Percentiles rank a stretch among this genome's conserved stretches.
Conservation (phyloP, 352 stramenopile genomes). For the Phytophthora tentaculata region DNA sequence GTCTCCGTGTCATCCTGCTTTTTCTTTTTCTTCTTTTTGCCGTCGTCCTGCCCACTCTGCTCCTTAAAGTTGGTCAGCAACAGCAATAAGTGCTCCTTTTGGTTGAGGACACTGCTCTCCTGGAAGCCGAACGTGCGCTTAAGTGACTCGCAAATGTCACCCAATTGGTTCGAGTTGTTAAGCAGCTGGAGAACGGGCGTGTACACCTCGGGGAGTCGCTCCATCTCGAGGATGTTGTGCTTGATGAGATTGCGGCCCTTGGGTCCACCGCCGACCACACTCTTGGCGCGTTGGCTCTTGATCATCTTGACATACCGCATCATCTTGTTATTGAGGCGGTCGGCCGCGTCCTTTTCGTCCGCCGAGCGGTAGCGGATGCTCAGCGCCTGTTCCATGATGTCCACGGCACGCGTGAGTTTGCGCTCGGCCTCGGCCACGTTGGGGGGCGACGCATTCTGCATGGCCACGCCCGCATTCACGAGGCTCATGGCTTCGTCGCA, state of each 20-base stretch:
- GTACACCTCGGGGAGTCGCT: conserved; percentile 65
- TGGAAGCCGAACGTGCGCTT: conserved; percentile 97
- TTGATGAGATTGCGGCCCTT: conserved; percentile 48
- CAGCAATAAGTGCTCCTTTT: conserved; percentile 78
- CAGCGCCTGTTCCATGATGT: conserved; percentile 78
- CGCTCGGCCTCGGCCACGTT: conserved; percentile 61
- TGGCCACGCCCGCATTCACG: conserved; percentile 74
- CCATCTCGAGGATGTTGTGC: conserved; percentile 79
- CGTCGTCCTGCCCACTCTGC: conserved; percentile 57
- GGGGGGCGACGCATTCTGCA: conserved; percentile 70
- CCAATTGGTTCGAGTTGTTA: conserved; percentile 51
- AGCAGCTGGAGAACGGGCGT: conserved; percentile 68
- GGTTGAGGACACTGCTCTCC: conserved; percentile 79
- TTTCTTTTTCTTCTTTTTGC: conserved; percentile 49
- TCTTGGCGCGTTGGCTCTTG: conserved; percentile 72
- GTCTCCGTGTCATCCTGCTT: conserved; percentile 40
- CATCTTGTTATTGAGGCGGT: conserved; percentile 83
- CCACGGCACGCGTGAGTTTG: conserved; percentile 68
- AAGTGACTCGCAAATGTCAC: conserved; percentile 91
- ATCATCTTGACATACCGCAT: conserved; percentile 89
- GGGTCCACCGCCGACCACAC: conserved; percentile 26
- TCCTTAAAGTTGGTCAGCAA: conserved; percentile 85
- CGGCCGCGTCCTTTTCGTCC: conserved; percentile 72
- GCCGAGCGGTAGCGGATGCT: conserved; percentile 70
- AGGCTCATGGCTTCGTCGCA: conserved; percentile 81